Evolutionary conservation across 257 asterid species (phyloP), one percentile per base, ranked within the genome.

Genomic region (Rauvolfia tetraphylla): DNA sequence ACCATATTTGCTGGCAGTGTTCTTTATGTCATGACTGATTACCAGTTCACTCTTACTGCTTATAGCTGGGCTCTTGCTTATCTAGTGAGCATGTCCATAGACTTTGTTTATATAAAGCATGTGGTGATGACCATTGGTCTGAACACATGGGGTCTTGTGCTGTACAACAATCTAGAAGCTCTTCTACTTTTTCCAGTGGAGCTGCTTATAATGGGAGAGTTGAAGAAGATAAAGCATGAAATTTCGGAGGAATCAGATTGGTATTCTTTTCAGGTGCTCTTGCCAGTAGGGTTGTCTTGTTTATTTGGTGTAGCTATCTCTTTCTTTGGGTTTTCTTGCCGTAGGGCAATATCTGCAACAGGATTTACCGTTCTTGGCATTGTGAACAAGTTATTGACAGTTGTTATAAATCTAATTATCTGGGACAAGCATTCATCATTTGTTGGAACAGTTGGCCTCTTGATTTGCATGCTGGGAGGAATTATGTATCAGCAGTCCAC

Each of bases 351-450:
- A 39, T 94, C 98, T 54, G 98, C 98, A 0, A 94, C 98, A 0
- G 98, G 97, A 33, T 92, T 94, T 82, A 94, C 98, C 36, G 98
- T 94, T 81, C 97, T 94, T 59, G 97, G 98, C 74, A 89, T 94
- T 70, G 97, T 94, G 63, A 94, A 94, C 90, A 94, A 94, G 73
- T 83, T 94, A 9, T 84, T 94, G 85, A 94, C 98, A 3, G 97
- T 94, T 61, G 97, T 94, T 80, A 94, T 94, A 70, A 94, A 94
- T 87, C 86, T 92, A 3, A 75, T 92, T 13, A 83, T 94, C 74
- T 94, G 98, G 98, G 98, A 94, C 70, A 92, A 94, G 74, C 98
- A 94, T 79, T 92, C 98, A 7, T 86, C 97, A 22, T 51, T 89
- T 39, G 85, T 92, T 81, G 97, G 98, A 29, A 94, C 98, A 18